Evolutionary conservation across 192 early-diverging fungal genomes (phyloP), one percentile per base, ranked within the genome.

Genomic region (Linnemannia elongata): DNA sequence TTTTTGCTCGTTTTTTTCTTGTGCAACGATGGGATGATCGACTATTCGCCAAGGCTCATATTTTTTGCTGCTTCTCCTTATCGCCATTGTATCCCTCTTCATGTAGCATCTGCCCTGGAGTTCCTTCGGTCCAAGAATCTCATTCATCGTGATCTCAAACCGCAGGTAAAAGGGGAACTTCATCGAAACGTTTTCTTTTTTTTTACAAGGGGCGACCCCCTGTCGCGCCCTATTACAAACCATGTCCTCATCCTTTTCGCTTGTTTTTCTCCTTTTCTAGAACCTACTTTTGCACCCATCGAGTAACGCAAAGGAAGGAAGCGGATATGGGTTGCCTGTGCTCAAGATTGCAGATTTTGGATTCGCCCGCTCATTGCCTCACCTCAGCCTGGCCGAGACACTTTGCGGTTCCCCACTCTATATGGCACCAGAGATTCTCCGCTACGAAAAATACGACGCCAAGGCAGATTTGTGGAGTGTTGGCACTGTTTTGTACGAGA

Each of bases 331-430:
- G 12, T 80, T 96, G 33, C 98, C 98, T 22, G 89, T 89, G 38
- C 89, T 99, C 18, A 98, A 99, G 80, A 93, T 99, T 18, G 99
- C 97, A 13, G 99, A 99, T 87, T 99, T 99, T 89, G 99, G 99
- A 17, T 99, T 99, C 91, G 98, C 99, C 3, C 92, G 99, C 30
- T 94, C 94, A 20, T 88, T 99, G 44, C 96, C 95, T 30, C 91
- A 91, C 18, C 92, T 95, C 7, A 95, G 94, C n/a, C 87, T 99
- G 74, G 98, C 97, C 0, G 96, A 97, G 54, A 99, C 98, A 2
- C 91, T 99, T 39, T 99, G 99, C 77, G 99, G 99, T 2, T 98
- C 97, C 20, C 98, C 98, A 10, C 92, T 99, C 18, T 99, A 98
- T 85, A 98, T 98, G 97, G 96, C 94, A 2, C 96, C 96, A 2